Conservation (phyloP, 148 eudicot species). For the Rhododendron ovatum region DNA sequence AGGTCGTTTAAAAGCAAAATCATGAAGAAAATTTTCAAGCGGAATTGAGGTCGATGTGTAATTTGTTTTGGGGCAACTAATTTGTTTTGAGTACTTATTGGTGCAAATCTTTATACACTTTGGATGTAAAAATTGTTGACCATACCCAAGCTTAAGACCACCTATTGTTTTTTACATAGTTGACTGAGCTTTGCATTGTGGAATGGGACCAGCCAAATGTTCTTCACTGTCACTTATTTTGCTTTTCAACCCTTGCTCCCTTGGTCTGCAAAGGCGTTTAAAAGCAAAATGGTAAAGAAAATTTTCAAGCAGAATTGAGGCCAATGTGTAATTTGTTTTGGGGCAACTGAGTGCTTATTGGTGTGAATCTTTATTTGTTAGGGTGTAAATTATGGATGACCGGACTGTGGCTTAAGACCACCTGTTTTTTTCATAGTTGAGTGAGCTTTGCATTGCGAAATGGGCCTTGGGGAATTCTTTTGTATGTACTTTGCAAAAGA, state of each 20-base stretch:
- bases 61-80: background rate
- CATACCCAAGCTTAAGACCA: background rate
- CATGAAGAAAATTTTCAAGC: background rate
- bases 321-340: background rate
- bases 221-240: background rate
- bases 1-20: background rate
- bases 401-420: background rate
- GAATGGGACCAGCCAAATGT: background rate
- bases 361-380: background rate
- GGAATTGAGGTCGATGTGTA: background rate
- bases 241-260: background rate
- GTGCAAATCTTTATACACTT: background rate
- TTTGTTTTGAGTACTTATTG: background rate
- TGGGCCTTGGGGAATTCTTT: background rate
- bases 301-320: background rate
- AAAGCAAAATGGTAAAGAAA: background rate
- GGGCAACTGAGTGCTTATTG: background rate
- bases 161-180: background rate
- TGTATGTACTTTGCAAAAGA: background rate
- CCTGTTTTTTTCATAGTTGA: background rate
- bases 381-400: background rate
- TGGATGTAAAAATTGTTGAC: background rate
- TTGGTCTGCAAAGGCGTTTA: background rate
- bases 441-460: background rate
- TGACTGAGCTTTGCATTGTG: too few species aligned